Evolutionary conservation across 345 rosid genomes (phyloP).

Genomic region (Sapria himalayana): DNA sequence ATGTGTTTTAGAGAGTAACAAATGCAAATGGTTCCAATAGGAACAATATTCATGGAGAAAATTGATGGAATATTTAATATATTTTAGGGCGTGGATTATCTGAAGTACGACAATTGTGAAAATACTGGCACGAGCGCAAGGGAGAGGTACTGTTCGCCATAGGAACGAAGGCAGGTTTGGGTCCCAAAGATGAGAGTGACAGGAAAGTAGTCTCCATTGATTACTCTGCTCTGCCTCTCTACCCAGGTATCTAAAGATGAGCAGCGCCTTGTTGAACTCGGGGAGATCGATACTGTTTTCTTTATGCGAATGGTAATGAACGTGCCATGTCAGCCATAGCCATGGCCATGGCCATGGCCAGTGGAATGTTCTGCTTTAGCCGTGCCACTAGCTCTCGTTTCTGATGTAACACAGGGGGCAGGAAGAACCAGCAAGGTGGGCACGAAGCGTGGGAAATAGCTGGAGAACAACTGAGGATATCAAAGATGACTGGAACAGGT

Average conservation of each 20-base stretch:
- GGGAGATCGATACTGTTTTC: slow-evolving; percentile 70
- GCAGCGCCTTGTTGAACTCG: slow-evolving; percentile 51
- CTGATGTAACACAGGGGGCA: slow-evolving; percentile 30
- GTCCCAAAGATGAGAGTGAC: too few relatives aligned
- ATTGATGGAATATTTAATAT: neutral
- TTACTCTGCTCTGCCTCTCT: neutral
- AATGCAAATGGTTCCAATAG: too few relatives aligned
- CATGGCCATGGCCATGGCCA: slow-evolving; percentile 9
- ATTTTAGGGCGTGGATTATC: slow-evolving; percentile 60
- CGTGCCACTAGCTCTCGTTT: neutral
- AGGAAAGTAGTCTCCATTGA: too few relatives aligned
- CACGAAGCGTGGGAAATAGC: slow-evolving; percentile 54
- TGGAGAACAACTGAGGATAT: slow-evolving; percentile 91
- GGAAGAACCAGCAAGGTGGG: slow-evolving; percentile 90
- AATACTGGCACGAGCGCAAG: slow-evolving; percentile 43
- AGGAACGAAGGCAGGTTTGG: neutral
- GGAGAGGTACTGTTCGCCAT: slow-evolving; percentile 33
- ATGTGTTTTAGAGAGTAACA: too few relatives aligned
- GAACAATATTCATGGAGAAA: too few relatives aligned
- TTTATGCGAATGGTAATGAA: slow-evolving; percentile 66
- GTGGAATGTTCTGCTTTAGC: neutral
- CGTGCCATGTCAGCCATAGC: slow-evolving; percentile 18
- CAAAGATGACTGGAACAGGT: slow-evolving; percentile 57
- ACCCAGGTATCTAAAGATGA: slow-evolving; percentile 58
- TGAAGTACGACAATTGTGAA: slow-evolving; percentile 83